Conservation (phyloP, 352 stramenopile genomes). For the Aphanomyces euteiches region DNA sequence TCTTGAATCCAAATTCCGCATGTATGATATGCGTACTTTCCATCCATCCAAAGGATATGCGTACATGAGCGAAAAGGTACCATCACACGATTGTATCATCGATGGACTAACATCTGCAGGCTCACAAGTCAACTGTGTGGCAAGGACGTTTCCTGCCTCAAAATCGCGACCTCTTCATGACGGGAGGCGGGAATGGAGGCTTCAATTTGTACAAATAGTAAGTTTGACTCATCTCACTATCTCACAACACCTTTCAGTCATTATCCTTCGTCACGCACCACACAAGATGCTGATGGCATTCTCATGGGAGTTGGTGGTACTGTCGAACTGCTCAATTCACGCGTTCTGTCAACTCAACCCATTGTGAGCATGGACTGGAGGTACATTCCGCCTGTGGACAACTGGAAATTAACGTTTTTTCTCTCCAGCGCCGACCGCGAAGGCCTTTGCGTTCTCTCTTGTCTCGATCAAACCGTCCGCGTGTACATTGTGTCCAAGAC, state of each 20-base stretch:
- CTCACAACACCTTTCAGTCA: slow-evolving; percentile 46
- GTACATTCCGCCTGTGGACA: slow-evolving; percentile 30
- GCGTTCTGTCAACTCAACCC: slow-evolving; percentile 94
- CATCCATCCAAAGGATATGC: slow-evolving; percentile 90
- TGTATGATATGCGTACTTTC: slow-evolving; percentile 93
- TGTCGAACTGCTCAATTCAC: slow-evolving; percentile 94
- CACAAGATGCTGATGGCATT: slow-evolving; percentile 79
- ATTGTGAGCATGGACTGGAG: slow-evolving; percentile 97
- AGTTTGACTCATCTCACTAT: slow-evolving; percentile 36
- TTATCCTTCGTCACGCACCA: slow-evolving; percentile 74
- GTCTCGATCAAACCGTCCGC: slow-evolving; percentile 93
- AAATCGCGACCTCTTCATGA: slow-evolving; percentile 96
- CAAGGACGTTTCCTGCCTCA: slow-evolving; percentile 92
- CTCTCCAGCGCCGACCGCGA: slow-evolving; percentile 80
- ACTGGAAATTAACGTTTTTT: not conserved
- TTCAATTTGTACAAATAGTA: slow-evolving; percentile 98
- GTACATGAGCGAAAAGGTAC: slow-evolving; percentile 84
- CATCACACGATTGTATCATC: slow-evolving; percentile 23
- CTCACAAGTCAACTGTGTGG: slow-evolving; percentile 96
- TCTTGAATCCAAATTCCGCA: slow-evolving; percentile 93
- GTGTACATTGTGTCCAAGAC: slow-evolving; percentile 96
- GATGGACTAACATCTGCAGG: slow-evolving; percentile 18
- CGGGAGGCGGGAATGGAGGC: slow-evolving; percentile 92
- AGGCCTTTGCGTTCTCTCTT: slow-evolving; percentile 88
- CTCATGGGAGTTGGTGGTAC: slow-evolving; percentile 86